Conservation (phyloP, 1,139 yeast genomes). For the Hansenula lynferdii region DNA sequence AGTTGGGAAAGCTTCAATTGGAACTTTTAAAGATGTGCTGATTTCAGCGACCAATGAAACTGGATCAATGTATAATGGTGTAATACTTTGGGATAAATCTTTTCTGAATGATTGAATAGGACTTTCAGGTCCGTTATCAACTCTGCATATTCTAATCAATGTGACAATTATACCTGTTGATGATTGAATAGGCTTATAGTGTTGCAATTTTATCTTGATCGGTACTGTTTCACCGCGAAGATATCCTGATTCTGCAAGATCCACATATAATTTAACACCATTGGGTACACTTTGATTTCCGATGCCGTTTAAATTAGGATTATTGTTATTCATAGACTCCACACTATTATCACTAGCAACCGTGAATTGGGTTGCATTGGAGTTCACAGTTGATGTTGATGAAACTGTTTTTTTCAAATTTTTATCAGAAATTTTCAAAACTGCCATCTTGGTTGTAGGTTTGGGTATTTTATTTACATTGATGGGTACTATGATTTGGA, state of each 20-base stretch:
- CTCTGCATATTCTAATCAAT: conserved; percentile 72
- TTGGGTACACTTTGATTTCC: too few relatives aligned
- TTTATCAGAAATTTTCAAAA: conserved; percentile 40
- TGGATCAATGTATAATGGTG: conserved; percentile 80
- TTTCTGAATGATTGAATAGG: conserved; percentile 76
- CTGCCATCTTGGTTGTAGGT: conserved; percentile 63
- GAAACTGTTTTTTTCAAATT: conserved; percentile 40
- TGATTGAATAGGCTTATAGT: conserved; percentile 66
- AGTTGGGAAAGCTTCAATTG: conserved; percentile 85
- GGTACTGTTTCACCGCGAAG: conserved; percentile 78
- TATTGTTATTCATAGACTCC: conserved; percentile 9
- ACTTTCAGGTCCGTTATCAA: conserved; percentile 62
- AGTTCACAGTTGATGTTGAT: conserved; percentile 46
- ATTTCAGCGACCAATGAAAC: conserved; percentile 51
- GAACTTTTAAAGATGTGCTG: conserved; percentile 63
- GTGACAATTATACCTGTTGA: conserved; percentile 78
- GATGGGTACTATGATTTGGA: conserved; percentile 65
- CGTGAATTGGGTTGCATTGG: conserved; percentile 26
- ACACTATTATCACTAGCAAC: conserved; percentile 14
- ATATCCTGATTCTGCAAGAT: conserved; percentile 65
- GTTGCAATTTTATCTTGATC: conserved; percentile 59
- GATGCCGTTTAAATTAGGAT: conserved; percentile 9
- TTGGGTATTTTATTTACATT: conserved; percentile 64
- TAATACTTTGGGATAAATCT: conserved; percentile 72
- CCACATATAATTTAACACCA: conserved; percentile 43